A percentile compares a stretch with the other conserved stretches of the same genome.
Evolutionary conservation across 202 grass and related monocot species (phyloP).

Genomic region (Carex sylvatica): DNA sequence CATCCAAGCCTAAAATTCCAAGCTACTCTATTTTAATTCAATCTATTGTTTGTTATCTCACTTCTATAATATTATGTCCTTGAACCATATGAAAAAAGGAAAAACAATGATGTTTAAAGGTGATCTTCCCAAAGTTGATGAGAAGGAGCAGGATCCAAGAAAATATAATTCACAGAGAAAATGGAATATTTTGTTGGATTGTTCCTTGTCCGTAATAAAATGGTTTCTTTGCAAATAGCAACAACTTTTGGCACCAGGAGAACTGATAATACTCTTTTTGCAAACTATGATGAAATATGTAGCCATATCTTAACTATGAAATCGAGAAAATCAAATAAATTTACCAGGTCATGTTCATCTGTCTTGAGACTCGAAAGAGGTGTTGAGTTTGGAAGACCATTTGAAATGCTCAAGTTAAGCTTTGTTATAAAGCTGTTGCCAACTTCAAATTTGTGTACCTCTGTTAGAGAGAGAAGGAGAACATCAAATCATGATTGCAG

Average conservation of each 20-base stretch:
- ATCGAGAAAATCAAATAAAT: background rate
- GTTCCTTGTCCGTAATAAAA: background rate
- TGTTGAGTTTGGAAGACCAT: conserved; percentile 53
- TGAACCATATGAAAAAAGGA: background rate
- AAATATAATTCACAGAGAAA: background rate
- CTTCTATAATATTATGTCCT: background rate
- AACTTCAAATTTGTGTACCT: conserved; percentile 19
- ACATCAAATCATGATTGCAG: background rate
- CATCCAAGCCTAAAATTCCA: background rate
- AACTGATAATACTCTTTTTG: background rate
- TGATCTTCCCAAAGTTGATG: background rate
- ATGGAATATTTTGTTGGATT: background rate
- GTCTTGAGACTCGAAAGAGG: conserved; percentile 44
- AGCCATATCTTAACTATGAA: background rate
- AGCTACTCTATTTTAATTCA: background rate
- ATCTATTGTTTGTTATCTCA: background rate
- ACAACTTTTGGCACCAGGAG: background rate
- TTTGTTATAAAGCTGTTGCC: conserved; percentile 57
- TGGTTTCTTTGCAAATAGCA: background rate
- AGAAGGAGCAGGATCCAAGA: background rate
- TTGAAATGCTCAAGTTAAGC: conserved; percentile 64
- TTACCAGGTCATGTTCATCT: conserved; percentile 74
- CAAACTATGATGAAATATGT: background rate
- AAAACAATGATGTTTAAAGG: background rate
- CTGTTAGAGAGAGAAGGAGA: conserved; percentile 18